Percentiles rank a stretch among this genome's conserved stretches.
phyloP scores from a whole-genome alignment of 371 early-diverging fungal species.

The Circinella umbellata region DNA sequence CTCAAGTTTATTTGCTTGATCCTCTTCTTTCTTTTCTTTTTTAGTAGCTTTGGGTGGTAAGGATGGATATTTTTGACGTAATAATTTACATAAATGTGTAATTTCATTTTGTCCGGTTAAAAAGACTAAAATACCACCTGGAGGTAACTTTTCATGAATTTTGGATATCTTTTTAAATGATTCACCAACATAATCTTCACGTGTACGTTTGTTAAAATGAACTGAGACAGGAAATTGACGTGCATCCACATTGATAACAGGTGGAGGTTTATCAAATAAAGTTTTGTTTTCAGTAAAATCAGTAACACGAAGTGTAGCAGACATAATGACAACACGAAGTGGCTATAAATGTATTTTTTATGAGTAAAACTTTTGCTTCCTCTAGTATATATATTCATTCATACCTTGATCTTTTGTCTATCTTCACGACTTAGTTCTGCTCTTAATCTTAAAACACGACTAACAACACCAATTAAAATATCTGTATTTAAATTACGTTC shows the following conservation, averaged over 20 bases:
- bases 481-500: conserved; percentile 99
- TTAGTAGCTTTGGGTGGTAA: conserved; percentile 39
- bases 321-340: conserved; percentile 97
- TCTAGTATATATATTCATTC: neutral
- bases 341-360: conserved; percentile 53
- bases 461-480: conserved; percentile 94
- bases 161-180: conserved; percentile 89
- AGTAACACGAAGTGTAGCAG: conserved; percentile 94
- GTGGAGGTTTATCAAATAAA: conserved; percentile 77
- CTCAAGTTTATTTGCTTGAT: conserved; percentile 42
- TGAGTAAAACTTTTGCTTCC: neutral
- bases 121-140: conserved; percentile 93
- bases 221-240: conserved; percentile 86
- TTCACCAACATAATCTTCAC: conserved; percentile 75
- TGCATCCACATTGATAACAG: conserved; percentile 94
- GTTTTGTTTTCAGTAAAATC: conserved; percentile 89
- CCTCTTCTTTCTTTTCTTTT: conserved; percentile 33
- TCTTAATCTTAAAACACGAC: conserved; percentile 78
- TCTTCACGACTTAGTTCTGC: conserved; percentile 62
- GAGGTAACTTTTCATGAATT: conserved; percentile 89
- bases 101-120: conserved; percentile 95
- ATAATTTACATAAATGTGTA: conserved; percentile 71
- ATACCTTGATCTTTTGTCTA: conserved; percentile 57
- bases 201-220: conserved; percentile 84
- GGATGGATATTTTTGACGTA: conserved; percentile 72